A percentile compares a stretch with the other conserved stretches of the same genome.
phyloP scores from a whole-genome alignment of 345 rosid species.

The Moricandia moricandioides region DNA sequence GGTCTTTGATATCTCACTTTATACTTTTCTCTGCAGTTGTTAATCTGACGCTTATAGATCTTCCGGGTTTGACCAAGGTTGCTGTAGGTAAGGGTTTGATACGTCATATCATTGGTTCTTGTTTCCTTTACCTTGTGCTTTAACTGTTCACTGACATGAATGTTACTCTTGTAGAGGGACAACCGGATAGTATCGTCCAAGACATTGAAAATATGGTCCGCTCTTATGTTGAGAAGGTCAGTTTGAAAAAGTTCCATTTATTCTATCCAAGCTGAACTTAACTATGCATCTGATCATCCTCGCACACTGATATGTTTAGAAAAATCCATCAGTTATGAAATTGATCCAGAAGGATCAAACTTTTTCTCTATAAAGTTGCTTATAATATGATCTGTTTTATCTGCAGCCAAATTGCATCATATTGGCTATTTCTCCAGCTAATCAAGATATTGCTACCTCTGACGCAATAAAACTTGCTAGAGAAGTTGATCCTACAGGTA shows the following conservation, averaged over 20 bases:
- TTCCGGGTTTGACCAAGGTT: constrained; percentile 99
- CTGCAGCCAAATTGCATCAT: constrained; percentile 95
- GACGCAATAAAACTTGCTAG: constrained; percentile 99
- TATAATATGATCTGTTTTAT: constrained; percentile 21
- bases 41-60: constrained; percentile 95
- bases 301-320: neutral
- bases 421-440: constrained; percentile 98
- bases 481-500: constrained; percentile 99
- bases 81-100: constrained; percentile 74
- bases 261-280: neutral
- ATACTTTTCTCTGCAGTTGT: constrained; percentile 59
- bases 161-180: constrained; percentile 74
- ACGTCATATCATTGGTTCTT: constrained; percentile 35
- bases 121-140: neutral
- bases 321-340: constrained; percentile 1
- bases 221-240: constrained; percentile 97
- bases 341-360: neutral
- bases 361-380: constrained; percentile 18
- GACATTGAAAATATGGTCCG: constrained; percentile 99
- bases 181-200: constrained; percentile 76
- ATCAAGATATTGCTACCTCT: constrained; percentile 99
- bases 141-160: constrained; percentile 8
- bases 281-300: constrained; percentile 11
- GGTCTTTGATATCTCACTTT: constrained; percentile 13
- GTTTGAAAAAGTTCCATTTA: neutral